A percentile compares a stretch with the other conserved stretches of the same genome.
phyloP scores from a whole-genome alignment of 768 basidiomycete genomes.

The Phallus indusiatus region DNA sequence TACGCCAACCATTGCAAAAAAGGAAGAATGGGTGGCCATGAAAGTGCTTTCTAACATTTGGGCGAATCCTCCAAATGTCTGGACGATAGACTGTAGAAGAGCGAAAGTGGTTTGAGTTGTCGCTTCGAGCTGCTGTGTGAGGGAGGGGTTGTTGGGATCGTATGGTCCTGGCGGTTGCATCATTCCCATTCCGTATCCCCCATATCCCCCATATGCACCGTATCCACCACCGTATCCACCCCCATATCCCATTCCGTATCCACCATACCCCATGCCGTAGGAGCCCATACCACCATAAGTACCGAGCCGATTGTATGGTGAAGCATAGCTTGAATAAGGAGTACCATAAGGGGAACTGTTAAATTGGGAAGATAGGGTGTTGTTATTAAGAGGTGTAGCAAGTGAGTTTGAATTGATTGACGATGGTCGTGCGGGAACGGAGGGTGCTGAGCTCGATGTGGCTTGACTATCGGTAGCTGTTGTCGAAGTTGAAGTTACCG shows the following conservation, averaged over 20 bases:
- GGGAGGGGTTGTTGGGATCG: slow-evolving; percentile 48
- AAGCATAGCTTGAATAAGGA: slow-evolving; percentile 32
- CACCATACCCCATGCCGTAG: not conserved
- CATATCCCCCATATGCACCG: slow-evolving; percentile 40
- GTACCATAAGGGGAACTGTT: slow-evolving; percentile 22
- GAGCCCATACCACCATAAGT: slow-evolving; percentile 24
- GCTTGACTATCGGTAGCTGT: slow-evolving; percentile 22
- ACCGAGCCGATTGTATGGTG: slow-evolving; percentile 34
- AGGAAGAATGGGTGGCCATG: slow-evolving; percentile 92
- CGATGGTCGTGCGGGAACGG: slow-evolving; percentile 55
- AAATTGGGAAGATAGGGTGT: slow-evolving; percentile 11
- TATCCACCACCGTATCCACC: slow-evolving; percentile 31
- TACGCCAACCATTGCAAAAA: slow-evolving; percentile 95
- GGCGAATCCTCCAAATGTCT: slow-evolving; percentile 88
- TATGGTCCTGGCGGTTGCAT: slow-evolving; percentile 27
- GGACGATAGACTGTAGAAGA: slow-evolving; percentile 89
- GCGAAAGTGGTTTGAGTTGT: slow-evolving; percentile 90
- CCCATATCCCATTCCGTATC: slow-evolving; percentile 14
- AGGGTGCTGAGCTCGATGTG: slow-evolving; percentile 16
- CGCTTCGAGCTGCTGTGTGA: slow-evolving; percentile 80
- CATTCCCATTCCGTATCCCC: slow-evolving; percentile 31
- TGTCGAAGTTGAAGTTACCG: slow-evolving; percentile 8
- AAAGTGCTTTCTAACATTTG: slow-evolving; percentile 98
- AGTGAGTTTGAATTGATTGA: slow-evolving; percentile 26
- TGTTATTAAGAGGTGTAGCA: slow-evolving; percentile 23